Evolutionary conservation across 2,329 filamentous ascomycete genomes (phyloP).

Genomic region (Botrytis sinoallii): DNA sequence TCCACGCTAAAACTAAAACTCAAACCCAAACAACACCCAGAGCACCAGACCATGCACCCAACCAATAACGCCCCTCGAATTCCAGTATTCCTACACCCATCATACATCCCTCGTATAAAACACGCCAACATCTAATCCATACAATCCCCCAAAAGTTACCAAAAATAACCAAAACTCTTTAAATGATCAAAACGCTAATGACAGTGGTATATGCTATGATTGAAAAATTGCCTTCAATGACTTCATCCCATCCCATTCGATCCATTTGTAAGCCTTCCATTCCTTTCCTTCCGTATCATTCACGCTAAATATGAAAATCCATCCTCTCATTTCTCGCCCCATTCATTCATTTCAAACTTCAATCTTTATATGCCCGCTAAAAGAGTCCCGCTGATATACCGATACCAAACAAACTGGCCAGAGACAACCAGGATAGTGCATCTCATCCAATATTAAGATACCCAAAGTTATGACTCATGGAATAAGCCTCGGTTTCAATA

Average conservation of each 20-base stretch:
- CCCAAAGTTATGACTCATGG: background rate
- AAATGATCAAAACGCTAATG: slow-evolving; percentile 21
- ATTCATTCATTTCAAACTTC: background rate
- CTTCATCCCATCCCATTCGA: background rate
- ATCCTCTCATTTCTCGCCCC: background rate
- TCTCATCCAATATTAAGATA: background rate
- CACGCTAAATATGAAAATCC: slow-evolving; percentile 3
- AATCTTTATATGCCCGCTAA: background rate
- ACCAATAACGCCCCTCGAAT: background rate
- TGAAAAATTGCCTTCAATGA: slow-evolving; percentile 10
- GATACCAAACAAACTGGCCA: background rate
- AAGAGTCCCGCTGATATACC: background rate
- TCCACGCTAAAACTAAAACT: background rate
- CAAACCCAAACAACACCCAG: background rate
- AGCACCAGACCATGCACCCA: slow-evolving; percentile 4
- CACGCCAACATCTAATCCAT: slow-evolving; percentile 5
- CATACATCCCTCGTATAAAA: background rate
- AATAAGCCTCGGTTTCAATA: slow-evolving; percentile 22
- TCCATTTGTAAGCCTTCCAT: background rate
- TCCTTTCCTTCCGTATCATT: background rate
- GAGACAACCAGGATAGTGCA: background rate
- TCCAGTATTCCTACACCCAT: slow-evolving; percentile 10
- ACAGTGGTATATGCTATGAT: slow-evolving; percentile 21
- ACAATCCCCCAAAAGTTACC: background rate
- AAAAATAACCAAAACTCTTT: slow-evolving; percentile 2